Evolutionary conservation across 2,329 filamentous ascomycete genomes (phyloP).

Genomic region (Gaeumannomyces sp.): DNA sequence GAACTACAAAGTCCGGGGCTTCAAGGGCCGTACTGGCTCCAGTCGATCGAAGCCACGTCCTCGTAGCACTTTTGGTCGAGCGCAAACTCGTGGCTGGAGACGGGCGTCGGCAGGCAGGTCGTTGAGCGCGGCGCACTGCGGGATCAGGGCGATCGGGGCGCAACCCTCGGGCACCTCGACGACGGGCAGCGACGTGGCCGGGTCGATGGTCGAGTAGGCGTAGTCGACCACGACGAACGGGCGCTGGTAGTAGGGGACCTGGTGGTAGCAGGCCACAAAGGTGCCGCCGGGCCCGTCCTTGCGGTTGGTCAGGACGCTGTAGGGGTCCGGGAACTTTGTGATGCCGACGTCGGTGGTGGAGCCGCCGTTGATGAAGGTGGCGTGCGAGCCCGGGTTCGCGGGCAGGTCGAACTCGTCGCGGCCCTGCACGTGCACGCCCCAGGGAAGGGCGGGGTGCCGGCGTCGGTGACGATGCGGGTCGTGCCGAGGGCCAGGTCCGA

Average conservation of each 20-base stretch:
- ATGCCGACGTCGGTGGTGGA: conserved; percentile 30
- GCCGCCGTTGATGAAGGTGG: conserved; percentile 28
- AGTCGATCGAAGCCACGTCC: conserved; percentile 23
- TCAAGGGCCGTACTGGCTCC: conserved; percentile 6
- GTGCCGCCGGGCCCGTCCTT: conserved; percentile 20
- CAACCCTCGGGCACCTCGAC: conserved; percentile 32
- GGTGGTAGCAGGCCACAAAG: conserved; percentile 37
- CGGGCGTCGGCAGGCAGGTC: conserved; percentile 28
- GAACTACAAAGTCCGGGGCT: background rate
- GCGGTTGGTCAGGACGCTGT: conserved; percentile 24
- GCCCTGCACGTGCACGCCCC: conserved; percentile 27
- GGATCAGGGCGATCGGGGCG: conserved; percentile 34
- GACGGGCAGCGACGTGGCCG: conserved; percentile 12
- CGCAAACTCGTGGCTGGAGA: conserved; percentile 33
- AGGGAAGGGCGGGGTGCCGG: conserved; percentile 31
- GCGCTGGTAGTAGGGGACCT: conserved; percentile 33
- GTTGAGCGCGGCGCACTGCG: conserved; percentile 35
- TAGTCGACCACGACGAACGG: conserved; percentile 34
- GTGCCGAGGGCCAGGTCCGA: conserved; percentile 24
- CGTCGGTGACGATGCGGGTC: conserved; percentile 34
- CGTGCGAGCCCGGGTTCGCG: conserved; percentile 21
- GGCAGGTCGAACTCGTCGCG: conserved; percentile 13
- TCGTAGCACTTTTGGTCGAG: conserved; percentile 33
- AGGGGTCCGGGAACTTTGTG: conserved; percentile 28
- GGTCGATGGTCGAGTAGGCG: conserved; percentile 20